A percentile compares a stretch with the other conserved stretches of the same genome.
Conservation (phyloP, 2,329 filamentous ascomycete species). For the Colletotrichum viniferum region DNA sequence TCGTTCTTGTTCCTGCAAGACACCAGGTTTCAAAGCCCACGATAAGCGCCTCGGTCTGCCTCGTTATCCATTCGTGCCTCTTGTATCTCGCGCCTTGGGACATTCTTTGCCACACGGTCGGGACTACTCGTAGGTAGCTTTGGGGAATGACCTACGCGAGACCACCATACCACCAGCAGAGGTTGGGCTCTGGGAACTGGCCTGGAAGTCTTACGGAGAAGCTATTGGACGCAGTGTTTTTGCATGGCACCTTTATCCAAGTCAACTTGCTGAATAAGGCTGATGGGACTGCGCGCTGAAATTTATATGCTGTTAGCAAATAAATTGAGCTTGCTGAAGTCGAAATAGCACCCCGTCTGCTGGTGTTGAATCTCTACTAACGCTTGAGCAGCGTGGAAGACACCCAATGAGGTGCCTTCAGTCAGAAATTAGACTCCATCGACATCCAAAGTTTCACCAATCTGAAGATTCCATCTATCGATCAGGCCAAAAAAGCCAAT, state of each 20-base stretch:
- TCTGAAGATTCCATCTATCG: neutral
- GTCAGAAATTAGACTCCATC: neutral
- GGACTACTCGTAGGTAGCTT: neutral
- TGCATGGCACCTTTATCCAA: neutral
- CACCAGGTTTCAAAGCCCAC: neutral
- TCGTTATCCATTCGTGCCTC: neutral
- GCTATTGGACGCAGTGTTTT: neutral
- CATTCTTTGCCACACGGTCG: neutral
- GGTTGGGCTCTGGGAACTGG: neutral
- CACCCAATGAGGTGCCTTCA: neutral
- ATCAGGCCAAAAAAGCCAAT: neutral
- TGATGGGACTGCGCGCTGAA: neutral
- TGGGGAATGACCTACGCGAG: neutral
- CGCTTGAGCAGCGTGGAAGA: neutral
- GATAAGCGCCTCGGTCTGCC: neutral
- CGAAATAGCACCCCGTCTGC: neutral
- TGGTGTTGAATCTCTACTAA: neutral
- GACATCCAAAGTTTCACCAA: neutral
- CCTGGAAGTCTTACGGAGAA: neutral
- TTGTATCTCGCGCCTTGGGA: neutral
- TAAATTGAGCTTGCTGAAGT: neutral
- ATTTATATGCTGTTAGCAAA: neutral
- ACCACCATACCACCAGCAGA: neutral
- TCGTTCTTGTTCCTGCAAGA: neutral
- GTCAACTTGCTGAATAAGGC: neutral